Base-by-base conservation (phyloP, 352 stramenopile species). In the Globisporangium nunn region DNA sequence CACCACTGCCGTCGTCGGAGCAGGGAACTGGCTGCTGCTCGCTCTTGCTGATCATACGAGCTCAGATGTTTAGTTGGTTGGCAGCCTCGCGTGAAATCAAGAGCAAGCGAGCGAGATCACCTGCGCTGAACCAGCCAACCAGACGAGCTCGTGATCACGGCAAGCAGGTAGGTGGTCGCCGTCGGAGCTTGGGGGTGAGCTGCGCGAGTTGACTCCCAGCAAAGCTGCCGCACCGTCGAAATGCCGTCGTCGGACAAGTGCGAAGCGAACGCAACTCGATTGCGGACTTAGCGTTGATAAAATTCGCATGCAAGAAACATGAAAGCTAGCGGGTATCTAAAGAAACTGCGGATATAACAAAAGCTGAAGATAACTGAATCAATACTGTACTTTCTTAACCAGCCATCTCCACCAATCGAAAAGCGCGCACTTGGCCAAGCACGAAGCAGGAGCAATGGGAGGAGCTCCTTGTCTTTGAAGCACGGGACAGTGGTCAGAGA, bases 211-310 rank as follows among this genome's bases (percentile, higher is more conserved):
- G 35, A 40, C 35, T 37, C 8, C 33, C 33, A 5, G 23, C 33
- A 40, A 10, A 6, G 35, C 46, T 18, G 41, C 31, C 37, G 37
- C 46, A 56, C 17, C 67, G 66, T 3, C 67, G 51, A 40, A 79
- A 59, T 29, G 73, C 14, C 67, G 76, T 77, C 3, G 72, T 44
- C 39, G 76, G 61, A 52, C 47, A 52, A 52, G 28, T 4, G 3
- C 23, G 23, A 23, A 23, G 23, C 23, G 23, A 23, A 23, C 23
- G 23, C 23, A n/a, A 6, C 14, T 12, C 12, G 17, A 28, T 14
- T 14, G n/a, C 43, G 43, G 10, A 48, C 4, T 28, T 10, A n/a
- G 70, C 15, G 44, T 7, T 10, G 6, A 29, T 6, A 5, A 8
- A 5, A 37, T 0, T 37, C 33, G 33, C 33, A 37, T 8, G 4